Base-by-base conservation (phyloP, 1,139 yeast species). In the Debaryomyces udenii region DNA sequence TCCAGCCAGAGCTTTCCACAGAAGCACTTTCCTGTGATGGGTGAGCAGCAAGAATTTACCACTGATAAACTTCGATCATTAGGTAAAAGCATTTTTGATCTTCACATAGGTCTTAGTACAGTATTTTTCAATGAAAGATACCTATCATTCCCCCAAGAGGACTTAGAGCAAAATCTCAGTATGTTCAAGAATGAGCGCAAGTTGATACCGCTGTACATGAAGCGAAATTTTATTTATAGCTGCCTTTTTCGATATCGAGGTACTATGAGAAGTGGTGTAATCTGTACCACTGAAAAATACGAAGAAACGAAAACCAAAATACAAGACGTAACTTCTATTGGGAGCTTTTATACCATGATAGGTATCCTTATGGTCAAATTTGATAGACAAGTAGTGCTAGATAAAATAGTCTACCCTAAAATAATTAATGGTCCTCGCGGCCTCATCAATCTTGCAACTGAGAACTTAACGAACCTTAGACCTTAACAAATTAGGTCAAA, bases 321-420 rank as follows among this genome's bases (percentile, higher is more conserved):
- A 2, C 46, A 49, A 18, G 62, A 64, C 18, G 47, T 52, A 9
- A 56, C 75, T 0, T 46, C 62, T 22, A 52, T 70, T 5, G 74
- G 70, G 5, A 61, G 73, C 36, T 72, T 73, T 43, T 66, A 66
- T 45, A 64, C 74, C 3, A 50, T 73, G 61, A 47, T 72, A 6
- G 78, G 78, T 1, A 24, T 73, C 16, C 41, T 70, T 9, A 50
- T 55, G n/a, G 41, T 56, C 6, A 70, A 67, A 43, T 66, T 53
- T 40, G 67, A 63, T 10, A 52, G 52, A 18, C 50, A 52, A 9
- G 41, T 42, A 9, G 59, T 62, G 3, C 48, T 52, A 3, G 59
- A 61, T n/a, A 47, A 54, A 9, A 52, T 71, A 31, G 49, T 72
- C 17, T 51, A 56, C 3, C 61, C 62, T 1, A 62, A 57, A 38